Base-by-base conservation (phyloP, 805 yeast genomes). In the Nakazawaea wyomingensis region DNA sequence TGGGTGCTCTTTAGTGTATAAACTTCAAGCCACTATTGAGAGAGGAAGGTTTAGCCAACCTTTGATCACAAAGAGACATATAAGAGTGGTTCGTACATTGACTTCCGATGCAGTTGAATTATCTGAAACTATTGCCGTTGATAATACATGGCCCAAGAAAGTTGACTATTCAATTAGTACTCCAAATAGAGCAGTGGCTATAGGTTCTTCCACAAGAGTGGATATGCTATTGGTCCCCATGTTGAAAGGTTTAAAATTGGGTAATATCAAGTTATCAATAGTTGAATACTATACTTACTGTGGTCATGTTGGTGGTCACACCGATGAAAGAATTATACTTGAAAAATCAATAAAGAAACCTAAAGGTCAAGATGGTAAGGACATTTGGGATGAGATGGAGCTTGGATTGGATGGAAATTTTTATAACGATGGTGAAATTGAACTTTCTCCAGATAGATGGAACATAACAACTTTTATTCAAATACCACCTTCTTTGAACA, bases 131-230 rank as follows among this genome's bases (percentile, higher is more conserved):
- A 85, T 90, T 53, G 86, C 95, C 0, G 95, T 91, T 26, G 96
- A 89, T 56, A 91, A 91, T 59, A 82, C 90, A 1, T 91, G 98
- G 98, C 97, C 98, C 2, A 69, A 80, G 36, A 93, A 93, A 58
- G 87, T 91, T 26, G 97, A 91, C 55, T 91, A 91, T 60, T 76
- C 88, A 3, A 78, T 93, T 46, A 83, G 86, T 41, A 80, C 86
- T 5, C 97, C 98, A 0, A 72, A 87, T 20, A 82, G 86, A 54
- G 96, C 97, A 0, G 75, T 88, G 19, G 95, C 98, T 0, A 81
- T 93, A 34, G 99, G 99, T 1, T 80, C 96, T 0, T 65, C 77
- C 0, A 69, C 84, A 5, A 85, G 87, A 2, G 72, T 91, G 5
- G 75, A 79, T 50, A 69, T 91, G 52, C 68, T 78, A 49, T 57